Percentiles rank a stretch among this genome's conserved stretches.
phyloP scores from a whole-genome alignment of 768 basidiomycete genomes.

The Myochromella boudieri region DNA sequence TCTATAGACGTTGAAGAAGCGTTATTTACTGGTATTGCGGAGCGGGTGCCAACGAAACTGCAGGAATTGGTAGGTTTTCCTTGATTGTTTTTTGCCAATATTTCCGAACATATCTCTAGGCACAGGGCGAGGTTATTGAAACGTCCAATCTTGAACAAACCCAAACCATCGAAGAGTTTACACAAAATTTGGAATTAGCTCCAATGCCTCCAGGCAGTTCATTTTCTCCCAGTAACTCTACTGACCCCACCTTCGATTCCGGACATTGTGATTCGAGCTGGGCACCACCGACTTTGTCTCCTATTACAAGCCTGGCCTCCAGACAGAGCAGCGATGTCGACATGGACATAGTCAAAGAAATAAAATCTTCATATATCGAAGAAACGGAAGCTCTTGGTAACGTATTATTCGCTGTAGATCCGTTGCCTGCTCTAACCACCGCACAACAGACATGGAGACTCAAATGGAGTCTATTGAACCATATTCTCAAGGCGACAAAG shows the following conservation, averaged over 20 bases:
- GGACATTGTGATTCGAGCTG: conserved; percentile 3
- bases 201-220: conserved; percentile 9
- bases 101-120: conserved; percentile 1
- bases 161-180: conserved; percentile 22
- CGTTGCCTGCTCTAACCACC: background rate
- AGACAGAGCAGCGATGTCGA: conserved; percentile 28
- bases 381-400: conserved; percentile 53
- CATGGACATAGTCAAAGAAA: conserved; percentile 37
- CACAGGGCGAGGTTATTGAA: conserved; percentile 6
- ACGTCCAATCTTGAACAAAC: conserved; percentile 47
- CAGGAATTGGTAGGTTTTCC: conserved; percentile 51
- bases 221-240: conserved; percentile 2
- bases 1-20: conserved; percentile 38
- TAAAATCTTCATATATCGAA: conserved; percentile 21
- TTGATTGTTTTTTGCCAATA: background rate
- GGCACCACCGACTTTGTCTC: conserved; percentile 10
- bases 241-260: conserved; percentile 9
- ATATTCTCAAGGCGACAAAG: conserved; percentile 18
- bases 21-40: conserved; percentile 50
- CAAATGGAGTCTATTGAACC: conserved; percentile 43
- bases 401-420: background rate
- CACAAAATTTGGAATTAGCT: conserved; percentile 10
- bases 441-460: conserved; percentile 40
- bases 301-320: conserved; percentile 13
- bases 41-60: conserved; percentile 52